Percentiles rank a stretch among this genome's conserved stretches.
Conservation (phyloP, 2,329 filamentous ascomycete species). For the Fusarium miscanthi region DNA sequence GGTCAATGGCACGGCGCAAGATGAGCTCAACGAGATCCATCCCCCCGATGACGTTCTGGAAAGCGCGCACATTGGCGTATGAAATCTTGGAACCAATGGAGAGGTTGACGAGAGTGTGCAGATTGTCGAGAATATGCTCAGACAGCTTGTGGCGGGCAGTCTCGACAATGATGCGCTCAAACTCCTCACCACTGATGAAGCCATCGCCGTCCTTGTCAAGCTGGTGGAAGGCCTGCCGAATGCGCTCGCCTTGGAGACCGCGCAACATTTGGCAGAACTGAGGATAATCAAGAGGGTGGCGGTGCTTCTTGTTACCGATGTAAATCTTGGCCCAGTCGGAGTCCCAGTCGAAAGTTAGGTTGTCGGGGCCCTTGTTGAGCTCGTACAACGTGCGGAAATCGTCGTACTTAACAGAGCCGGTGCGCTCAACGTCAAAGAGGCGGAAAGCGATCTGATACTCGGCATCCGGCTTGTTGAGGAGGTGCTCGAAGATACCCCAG, state of each 20-base stretch:
- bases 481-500: constrained; percentile 94
- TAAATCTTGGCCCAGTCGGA: constrained; percentile 97
- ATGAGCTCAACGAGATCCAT: constrained; percentile 98
- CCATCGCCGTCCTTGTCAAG: constrained; percentile 94
- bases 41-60: constrained; percentile 97
- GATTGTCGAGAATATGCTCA: constrained; percentile 91
- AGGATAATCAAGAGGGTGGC: constrained; percentile 92
- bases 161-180: constrained; percentile 95
- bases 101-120: constrained; percentile 95
- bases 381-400: constrained; percentile 88
- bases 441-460: constrained; percentile 99
- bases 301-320: constrained; percentile 85
- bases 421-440: constrained; percentile 88
- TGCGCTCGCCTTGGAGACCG: constrained; percentile 93
- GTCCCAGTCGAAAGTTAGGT: constrained; percentile 95
- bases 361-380: constrained; percentile 85
- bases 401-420: constrained; percentile 88
- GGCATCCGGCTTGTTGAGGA: constrained; percentile 92
- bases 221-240: constrained; percentile 91
- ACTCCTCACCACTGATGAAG: constrained; percentile 94
- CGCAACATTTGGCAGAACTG: constrained; percentile 99
- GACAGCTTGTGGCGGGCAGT: constrained; percentile 96
- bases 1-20: constrained; percentile 84
- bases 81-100: constrained; percentile 92
- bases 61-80: constrained; percentile 96